These are phyloP conservation scores for Neonectria neomacrospora DNA, from an alignment of 2,329 filamentous ascomycete species.

Conservation along the genomic window DNA sequence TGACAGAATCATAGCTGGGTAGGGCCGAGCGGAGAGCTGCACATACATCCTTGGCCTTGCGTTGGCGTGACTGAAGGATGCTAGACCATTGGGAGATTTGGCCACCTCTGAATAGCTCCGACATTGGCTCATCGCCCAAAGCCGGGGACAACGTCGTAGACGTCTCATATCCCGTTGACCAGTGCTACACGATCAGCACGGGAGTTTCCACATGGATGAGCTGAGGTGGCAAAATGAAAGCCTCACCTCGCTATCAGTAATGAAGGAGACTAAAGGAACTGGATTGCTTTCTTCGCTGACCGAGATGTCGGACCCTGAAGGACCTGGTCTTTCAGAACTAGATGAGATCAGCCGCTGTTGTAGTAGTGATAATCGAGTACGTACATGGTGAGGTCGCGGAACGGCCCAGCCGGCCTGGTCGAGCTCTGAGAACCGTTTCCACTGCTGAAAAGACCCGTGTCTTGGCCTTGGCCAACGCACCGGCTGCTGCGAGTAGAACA, in stretches of 20 bases:
- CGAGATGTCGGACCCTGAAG: constrained; percentile 3
- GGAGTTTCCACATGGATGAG: no score
- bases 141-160: not conserved
- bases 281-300: not conserved
- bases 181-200: not conserved
- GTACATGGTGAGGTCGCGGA: not conserved
- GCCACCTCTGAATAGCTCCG: not conserved
- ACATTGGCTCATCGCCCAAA: not conserved
- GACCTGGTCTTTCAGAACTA: not conserved
- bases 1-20: constrained; percentile 11
- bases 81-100: not conserved
- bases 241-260: constrained; percentile 13
- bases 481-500: constrained; percentile 40
- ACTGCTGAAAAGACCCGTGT: not conserved
- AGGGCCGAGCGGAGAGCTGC: constrained; percentile 10
- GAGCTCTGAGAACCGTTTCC: not conserved
- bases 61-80: not conserved
- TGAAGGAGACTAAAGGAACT: constrained; percentile 13
- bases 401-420: not conserved
- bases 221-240: no score
- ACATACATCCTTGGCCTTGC: constrained; percentile 18
- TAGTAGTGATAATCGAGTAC: not conserved
- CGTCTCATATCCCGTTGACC: not conserved
- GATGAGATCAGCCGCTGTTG: not conserved
- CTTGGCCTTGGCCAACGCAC: constrained; percentile 13